phyloP scores from a whole-genome alignment of 306 rosid genomes.

The Glycine latifolia region DNA sequence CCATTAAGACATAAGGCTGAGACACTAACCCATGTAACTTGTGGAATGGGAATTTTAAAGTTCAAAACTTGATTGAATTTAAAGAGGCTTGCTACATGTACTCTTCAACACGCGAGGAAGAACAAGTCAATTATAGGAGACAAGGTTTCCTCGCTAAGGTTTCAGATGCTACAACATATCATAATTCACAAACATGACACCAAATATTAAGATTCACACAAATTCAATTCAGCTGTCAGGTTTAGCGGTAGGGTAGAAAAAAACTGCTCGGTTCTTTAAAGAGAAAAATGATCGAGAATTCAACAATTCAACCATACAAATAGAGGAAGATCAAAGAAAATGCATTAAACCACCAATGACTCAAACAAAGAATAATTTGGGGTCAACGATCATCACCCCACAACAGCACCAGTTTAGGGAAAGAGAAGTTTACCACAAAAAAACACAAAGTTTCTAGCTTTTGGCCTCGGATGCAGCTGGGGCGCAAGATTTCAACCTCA shows the following conservation, averaged over 20 bases:
- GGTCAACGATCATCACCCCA: too few relatives aligned
- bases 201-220: background rate
- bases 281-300: too few relatives aligned
- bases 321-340: too few relatives aligned
- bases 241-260: background rate
- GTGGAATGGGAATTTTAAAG: background rate
- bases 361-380: too few relatives aligned
- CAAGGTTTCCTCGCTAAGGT: conserved; percentile 6
- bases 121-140: background rate
- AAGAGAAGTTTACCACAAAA: too few relatives aligned
- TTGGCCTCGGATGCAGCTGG: too few relatives aligned
- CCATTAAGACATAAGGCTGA: background rate
- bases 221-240: conserved; percentile 29
- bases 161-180: conserved; percentile 21
- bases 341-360: too few relatives aligned
- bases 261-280: too few relatives aligned
- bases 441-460: too few relatives aligned
- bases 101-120: background rate
- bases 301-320: too few relatives aligned
- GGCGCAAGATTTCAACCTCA: too few relatives aligned
- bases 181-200: background rate
- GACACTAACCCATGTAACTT: background rate
- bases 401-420: too few relatives aligned
- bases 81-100: background rate
- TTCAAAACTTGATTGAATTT: background rate